Evolutionary conservation across 1,139 yeast species (phyloP), one percentile per base, ranked within the genome.

Genomic region (Suhomyces bribrorum): DNA sequence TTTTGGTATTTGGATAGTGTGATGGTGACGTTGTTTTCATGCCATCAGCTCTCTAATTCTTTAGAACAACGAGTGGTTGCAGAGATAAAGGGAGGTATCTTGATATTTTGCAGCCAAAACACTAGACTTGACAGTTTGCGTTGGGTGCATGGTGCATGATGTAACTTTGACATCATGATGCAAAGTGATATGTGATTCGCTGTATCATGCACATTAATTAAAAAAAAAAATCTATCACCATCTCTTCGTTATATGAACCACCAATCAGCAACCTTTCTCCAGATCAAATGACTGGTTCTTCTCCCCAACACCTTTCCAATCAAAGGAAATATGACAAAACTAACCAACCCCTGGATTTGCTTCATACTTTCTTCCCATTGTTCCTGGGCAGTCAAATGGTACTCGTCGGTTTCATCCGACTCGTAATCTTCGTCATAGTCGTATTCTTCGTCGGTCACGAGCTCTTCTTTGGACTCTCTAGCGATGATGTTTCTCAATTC

Each of bases 331-430:
- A 86, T 53, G 12, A 86, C 78, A 43, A 79, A 64, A 37, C 76
- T 73, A 14, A 83, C 59, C 30, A 86, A 66, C 9, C 72, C 74
- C 30, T 75, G 75, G 34, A 86, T 57, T 54, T 85, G 92, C 31
- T 67, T 64, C 43, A 86, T 53, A 34, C 86, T 82, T 52, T 83
- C 90, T 38, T 86, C 92, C 94, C 94, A 86, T 51, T 86, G 89
- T 46, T 77, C 74, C 55, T 85, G 89, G 1, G 88, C 86, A 4
- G 63, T 32, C 24, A 50, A 39, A 23, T 38, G 47, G 35, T 34
- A 45, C 12, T 37, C 36, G 14, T 35, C 38, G 5, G 39, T 40
- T 15, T 33, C 25, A 32, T 43, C 43, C 12, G 36, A 31, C 16
- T 47, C 46, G 34, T 46, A 41, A 14, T 46, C 48, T 4, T 46